phyloP scores from a whole-genome alignment of 2,329 filamentous ascomycete species.

The Alternaria longipes region DNA sequence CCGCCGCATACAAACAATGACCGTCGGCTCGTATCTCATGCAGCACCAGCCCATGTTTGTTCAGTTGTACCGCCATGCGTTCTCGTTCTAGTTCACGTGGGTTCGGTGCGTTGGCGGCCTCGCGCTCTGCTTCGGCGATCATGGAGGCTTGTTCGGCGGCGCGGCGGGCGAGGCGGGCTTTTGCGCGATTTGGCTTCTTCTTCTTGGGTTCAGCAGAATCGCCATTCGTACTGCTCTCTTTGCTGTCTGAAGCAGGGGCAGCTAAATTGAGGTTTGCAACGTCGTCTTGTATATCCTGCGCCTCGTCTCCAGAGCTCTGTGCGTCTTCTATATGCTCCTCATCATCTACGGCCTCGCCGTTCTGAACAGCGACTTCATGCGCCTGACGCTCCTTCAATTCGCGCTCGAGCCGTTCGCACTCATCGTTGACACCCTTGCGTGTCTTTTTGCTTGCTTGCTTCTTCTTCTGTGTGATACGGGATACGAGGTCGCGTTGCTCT shows the following conservation, averaged over 20 bases:
- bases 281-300: constrained; percentile 24
- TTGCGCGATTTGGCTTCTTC: constrained; percentile 89
- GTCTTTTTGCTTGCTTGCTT: constrained; percentile 91
- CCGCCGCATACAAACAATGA: constrained; percentile 91
- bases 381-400: constrained; percentile 65
- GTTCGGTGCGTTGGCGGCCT: constrained; percentile 66
- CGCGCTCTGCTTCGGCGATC: constrained; percentile 72
- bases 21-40: constrained; percentile 87
- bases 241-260: background rate
- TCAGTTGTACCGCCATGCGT: constrained; percentile 74
- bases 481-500: constrained; percentile 86
- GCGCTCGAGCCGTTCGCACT: constrained; percentile 66
- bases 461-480: constrained; percentile 91
- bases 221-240: constrained; percentile 11
- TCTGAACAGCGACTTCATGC: constrained; percentile 58
- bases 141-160: constrained; percentile 83
- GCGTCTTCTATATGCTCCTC: constrained; percentile 13
- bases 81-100: constrained; percentile 52
- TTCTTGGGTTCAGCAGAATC: constrained; percentile 18
- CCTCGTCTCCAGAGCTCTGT: constrained; percentile 13
- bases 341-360: constrained; percentile 29
- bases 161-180: constrained; percentile 87
- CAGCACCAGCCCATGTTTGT: constrained; percentile 71
- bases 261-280: constrained; percentile 18
- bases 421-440: constrained; percentile 67